These are phyloP conservation scores for Tephrocybe sp. DNA, from an alignment of 768 basidiomycete genomes.

Conservation along the genomic window DNA sequence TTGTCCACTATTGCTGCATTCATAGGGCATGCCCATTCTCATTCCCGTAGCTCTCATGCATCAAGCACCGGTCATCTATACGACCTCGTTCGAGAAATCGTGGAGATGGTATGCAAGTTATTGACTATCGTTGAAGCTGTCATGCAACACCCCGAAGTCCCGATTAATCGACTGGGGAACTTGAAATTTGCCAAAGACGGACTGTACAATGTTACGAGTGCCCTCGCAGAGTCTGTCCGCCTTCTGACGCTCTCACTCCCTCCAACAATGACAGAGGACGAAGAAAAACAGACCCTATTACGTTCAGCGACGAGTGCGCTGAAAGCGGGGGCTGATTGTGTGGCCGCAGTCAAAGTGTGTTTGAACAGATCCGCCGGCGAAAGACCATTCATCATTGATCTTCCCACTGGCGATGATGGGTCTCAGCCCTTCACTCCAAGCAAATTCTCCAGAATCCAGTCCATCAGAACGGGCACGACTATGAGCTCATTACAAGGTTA, in stretches of 20 bases:
- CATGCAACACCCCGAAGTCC: constrained; percentile 71
- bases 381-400: constrained; percentile 63
- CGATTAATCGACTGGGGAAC: constrained; percentile 58
- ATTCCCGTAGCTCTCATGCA: constrained; percentile 87
- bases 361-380: constrained; percentile 64
- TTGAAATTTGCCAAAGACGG: constrained; percentile 75
- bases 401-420: constrained; percentile 53
- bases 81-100: constrained; percentile 92
- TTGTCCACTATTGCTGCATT: constrained; percentile 95
- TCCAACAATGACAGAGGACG: constrained; percentile 66
- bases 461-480: constrained; percentile 32
- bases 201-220: constrained; percentile 81
- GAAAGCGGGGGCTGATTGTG: constrained; percentile 87
- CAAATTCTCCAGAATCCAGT: constrained; percentile 43
- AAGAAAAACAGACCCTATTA: constrained; percentile 75
- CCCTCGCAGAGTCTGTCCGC: constrained; percentile 87
- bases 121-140: constrained; percentile 91
- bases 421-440: constrained; percentile 45
- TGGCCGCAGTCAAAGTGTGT: constrained; percentile 82
- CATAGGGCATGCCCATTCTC: constrained; percentile 95
- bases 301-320: constrained; percentile 87
- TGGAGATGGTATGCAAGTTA: constrained; percentile 90
- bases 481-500: constrained; percentile 38
- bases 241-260: constrained; percentile 58
- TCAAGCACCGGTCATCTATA: constrained; percentile 93